These are phyloP conservation scores for Salvia splendens DNA, from an alignment of 257 asterid species.

Conservation along the genomic window DNA sequence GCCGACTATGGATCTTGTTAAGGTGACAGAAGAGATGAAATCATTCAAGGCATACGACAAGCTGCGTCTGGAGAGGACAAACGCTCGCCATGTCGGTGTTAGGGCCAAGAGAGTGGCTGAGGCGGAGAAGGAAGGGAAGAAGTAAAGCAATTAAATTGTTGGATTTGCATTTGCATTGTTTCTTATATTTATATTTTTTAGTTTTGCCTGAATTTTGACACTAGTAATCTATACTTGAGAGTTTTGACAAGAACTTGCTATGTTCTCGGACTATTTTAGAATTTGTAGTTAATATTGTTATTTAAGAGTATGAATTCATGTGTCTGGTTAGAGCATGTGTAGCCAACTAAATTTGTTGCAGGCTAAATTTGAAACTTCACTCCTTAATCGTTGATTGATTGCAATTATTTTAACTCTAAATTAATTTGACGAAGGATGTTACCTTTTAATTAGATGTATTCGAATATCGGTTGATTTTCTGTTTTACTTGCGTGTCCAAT, in stretches of 20 bases:
- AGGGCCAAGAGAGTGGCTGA: conserved; percentile 73
- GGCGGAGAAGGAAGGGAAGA: conserved; percentile 73
- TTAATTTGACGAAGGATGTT: neutral
- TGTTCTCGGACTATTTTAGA: neutral
- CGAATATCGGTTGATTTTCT: neutral
- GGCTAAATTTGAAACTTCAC: neutral
- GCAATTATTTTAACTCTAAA: neutral
- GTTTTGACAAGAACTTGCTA: neutral
- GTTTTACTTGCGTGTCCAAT: too few species aligned
- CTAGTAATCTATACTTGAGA: conserved; percentile 16
- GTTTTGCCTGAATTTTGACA: conserved; percentile 20
- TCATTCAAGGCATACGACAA: conserved; percentile 59
- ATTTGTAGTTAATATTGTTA: neutral
- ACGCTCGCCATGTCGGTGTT: conserved; percentile 58
- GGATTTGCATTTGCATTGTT: conserved; percentile 19
- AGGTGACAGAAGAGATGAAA: conserved; percentile 61
- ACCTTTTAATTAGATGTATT: neutral
- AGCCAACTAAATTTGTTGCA: neutral
- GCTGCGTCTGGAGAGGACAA: conserved; percentile 62
- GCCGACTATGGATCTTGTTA: conserved; percentile 65
- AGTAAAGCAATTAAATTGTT: conserved; percentile 33
- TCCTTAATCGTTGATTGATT: neutral
- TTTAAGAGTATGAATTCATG: neutral
- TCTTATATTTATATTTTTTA: conserved; percentile 4
- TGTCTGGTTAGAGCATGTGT: neutral